Conservation (phyloP, 176 grass and related monocot genomes). For the Oropetium thomaeum region DNA sequence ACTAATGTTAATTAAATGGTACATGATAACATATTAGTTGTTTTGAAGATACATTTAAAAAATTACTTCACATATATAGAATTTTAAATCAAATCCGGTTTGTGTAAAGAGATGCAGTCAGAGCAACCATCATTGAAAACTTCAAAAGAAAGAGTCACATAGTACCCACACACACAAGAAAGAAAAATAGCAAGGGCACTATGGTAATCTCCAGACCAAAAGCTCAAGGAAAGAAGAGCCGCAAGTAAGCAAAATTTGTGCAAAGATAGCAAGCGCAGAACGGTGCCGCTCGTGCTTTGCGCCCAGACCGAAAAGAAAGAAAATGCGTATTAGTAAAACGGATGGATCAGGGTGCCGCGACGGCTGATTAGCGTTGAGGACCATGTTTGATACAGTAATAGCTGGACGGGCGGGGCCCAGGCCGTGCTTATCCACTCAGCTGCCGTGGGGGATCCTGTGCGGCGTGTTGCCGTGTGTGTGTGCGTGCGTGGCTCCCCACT, state of each 20-base stretch:
- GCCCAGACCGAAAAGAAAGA: background rate
- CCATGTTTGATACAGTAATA: background rate
- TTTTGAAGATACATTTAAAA: background rate
- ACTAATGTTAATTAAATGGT: too few relatives aligned
- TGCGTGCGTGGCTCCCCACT: too few relatives aligned
- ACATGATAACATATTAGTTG: too few relatives aligned
- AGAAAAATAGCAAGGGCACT: background rate
- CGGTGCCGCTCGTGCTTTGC: background rate
- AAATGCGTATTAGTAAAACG: background rate
- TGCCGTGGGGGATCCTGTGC: conserved; percentile 7
- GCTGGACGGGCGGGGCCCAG: background rate
- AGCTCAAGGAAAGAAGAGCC: background rate
- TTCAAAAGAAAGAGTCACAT: background rate
- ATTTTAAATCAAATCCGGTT: background rate
- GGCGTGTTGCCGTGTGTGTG: conserved; percentile 20
- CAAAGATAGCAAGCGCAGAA: too few relatives aligned
- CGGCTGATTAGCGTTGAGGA: background rate
- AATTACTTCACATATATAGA: too few relatives aligned
- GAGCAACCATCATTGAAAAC: background rate
- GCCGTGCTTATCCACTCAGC: conserved; percentile 39
- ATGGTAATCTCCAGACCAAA: background rate
- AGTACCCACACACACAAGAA: too few relatives aligned
- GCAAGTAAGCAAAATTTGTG: background rate
- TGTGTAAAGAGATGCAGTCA: too few relatives aligned
- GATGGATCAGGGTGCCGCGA: background rate